Conservation (phyloP, 352 stramenopile genomes). For the Peronospora belbahrii region DNA sequence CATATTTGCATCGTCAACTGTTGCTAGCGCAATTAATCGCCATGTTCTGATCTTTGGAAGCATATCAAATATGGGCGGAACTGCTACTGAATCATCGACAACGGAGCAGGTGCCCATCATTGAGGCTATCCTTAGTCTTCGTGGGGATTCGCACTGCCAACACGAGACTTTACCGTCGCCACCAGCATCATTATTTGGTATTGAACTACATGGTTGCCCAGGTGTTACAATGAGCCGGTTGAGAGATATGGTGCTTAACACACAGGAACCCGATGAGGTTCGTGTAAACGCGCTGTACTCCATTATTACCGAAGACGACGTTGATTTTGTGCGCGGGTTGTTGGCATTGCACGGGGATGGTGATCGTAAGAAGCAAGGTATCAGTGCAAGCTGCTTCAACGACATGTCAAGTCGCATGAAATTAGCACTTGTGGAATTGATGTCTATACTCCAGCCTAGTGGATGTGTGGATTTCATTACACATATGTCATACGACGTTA, state of each 20-base stretch:
- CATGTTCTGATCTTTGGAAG: conserved; percentile 73
- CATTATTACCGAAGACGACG: conserved; percentile 54
- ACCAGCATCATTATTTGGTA: conserved; percentile 43
- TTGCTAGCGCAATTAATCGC: conserved; percentile 65
- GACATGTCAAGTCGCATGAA: conserved; percentile 69
- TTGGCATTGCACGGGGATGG: conserved; percentile 46
- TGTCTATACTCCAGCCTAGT: conserved; percentile 47
- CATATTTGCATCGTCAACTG: conserved; percentile 51
- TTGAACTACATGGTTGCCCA: conserved; percentile 38
- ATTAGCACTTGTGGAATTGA: conserved; percentile 59
- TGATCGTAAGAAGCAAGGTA: conserved; percentile 57
- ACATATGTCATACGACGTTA: conserved; percentile 62
- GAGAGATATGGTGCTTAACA: conserved; percentile 53
- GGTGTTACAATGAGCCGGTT: conserved; percentile 57
- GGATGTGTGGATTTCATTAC: conserved; percentile 67
- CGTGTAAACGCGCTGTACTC: conserved; percentile 68
- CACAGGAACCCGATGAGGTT: conserved; percentile 43
- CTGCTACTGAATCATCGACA: conserved; percentile 63
- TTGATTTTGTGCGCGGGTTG: conserved; percentile 57
- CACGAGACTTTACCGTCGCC: conserved; percentile 18
- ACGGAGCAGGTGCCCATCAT: conserved; percentile 74
- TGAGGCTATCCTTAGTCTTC: conserved; percentile 66
- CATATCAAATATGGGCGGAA: conserved; percentile 58
- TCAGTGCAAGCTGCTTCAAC: conserved; percentile 48
- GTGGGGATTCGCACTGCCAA: conserved; percentile 32